Evolutionary conservation across 345 rosid species (phyloP).

Genomic region (Aurinia saxatilis): DNA sequence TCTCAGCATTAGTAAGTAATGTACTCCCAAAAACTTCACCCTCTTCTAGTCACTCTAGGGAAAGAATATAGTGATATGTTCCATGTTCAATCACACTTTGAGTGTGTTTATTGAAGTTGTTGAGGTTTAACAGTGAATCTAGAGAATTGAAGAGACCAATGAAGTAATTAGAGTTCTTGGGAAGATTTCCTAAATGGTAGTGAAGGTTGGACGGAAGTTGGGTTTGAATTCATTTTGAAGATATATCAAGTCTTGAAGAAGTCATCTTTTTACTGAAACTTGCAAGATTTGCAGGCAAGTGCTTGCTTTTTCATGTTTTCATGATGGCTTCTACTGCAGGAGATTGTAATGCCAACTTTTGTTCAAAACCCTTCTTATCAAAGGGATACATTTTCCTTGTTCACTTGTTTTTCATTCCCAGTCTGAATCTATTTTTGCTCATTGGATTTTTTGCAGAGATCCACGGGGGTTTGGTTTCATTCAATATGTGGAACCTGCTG

Average conservation of each 20-base stretch:
- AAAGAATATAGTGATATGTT: constrained; percentile 23
- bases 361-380: constrained; percentile 33
- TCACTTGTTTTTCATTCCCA: constrained; percentile 3
- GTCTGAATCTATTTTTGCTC: constrained; percentile 4
- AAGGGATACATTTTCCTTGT: constrained; percentile 13
- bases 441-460: constrained; percentile 44
- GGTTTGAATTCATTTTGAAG: constrained; percentile 96
- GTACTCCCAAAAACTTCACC: neutral
- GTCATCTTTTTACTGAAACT: constrained; percentile 89
- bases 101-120: constrained; percentile 64
- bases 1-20: neutral
- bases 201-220: constrained; percentile 99
- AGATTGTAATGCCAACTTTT: constrained; percentile 48
- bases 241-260: constrained; percentile 98
- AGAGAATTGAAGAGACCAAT: constrained; percentile 89
- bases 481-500: constrained; percentile 81
- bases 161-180: constrained; percentile 93
- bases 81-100: constrained; percentile 41
- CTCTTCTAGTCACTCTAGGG: constrained; percentile 7
- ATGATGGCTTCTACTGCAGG: constrained; percentile 51
- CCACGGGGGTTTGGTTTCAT: constrained; percentile 99
- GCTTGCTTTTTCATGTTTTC: constrained; percentile 83
- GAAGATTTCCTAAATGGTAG: constrained; percentile 95
- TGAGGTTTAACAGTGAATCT: constrained; percentile 87
- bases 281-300: constrained; percentile 96